These are phyloP conservation scores for Boletus austroedulis DNA, from an alignment of 1,284 basidiomycete genomes.

Conservation along the genomic window DNA sequence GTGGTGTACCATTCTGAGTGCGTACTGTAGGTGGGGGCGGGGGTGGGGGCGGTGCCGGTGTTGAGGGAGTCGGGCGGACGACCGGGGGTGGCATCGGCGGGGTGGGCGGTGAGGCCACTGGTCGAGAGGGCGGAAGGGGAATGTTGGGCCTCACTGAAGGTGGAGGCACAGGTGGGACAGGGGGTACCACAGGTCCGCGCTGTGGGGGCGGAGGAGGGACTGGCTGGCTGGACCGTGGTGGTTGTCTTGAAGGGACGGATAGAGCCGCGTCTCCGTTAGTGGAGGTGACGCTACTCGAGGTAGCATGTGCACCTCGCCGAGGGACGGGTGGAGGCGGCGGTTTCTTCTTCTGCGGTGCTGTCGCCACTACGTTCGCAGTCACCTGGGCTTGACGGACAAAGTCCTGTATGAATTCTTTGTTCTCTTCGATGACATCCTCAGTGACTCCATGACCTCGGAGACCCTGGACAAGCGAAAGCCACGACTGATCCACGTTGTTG, in stretches of 20 bases:
- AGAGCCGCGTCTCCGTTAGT: slow-evolving; percentile 26
- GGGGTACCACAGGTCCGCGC: slow-evolving; percentile 32
- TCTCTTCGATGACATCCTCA: slow-evolving; percentile 59
- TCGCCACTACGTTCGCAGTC: slow-evolving; percentile 10
- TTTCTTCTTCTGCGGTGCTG: slow-evolving; percentile 50
- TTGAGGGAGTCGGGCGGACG: slow-evolving; percentile 35
- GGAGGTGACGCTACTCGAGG: slow-evolving; percentile 38
- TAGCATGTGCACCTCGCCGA: slow-evolving; percentile 35
- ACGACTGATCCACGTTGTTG: slow-evolving; percentile 88
- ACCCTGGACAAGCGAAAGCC: slow-evolving; percentile 76
- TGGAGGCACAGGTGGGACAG: slow-evolving; percentile 24
- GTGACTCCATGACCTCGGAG: slow-evolving; percentile 73
- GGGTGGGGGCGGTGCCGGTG: slow-evolving; percentile 40
- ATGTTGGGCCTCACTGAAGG: slow-evolving; percentile 31
- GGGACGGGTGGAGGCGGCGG: slow-evolving; percentile 58
- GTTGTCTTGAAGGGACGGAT: slow-evolving; percentile 29
- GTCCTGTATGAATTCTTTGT: slow-evolving; percentile 88
- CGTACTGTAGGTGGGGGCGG: too few relatives aligned
- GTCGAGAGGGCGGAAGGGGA: slow-evolving; percentile 31
- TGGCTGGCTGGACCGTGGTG: slow-evolving; percentile 24
- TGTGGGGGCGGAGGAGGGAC: slow-evolving; percentile 34
- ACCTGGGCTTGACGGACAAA: slow-evolving; percentile 67
- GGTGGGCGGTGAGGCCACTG: slow-evolving; percentile 31
- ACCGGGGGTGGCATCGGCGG: slow-evolving; percentile 39
- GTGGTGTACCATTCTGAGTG: slow-evolving; percentile 27